These are phyloP conservation scores for Danielozyma ontarioensis DNA, from an alignment of 805 yeast species.

Conservation along the genomic window DNA sequence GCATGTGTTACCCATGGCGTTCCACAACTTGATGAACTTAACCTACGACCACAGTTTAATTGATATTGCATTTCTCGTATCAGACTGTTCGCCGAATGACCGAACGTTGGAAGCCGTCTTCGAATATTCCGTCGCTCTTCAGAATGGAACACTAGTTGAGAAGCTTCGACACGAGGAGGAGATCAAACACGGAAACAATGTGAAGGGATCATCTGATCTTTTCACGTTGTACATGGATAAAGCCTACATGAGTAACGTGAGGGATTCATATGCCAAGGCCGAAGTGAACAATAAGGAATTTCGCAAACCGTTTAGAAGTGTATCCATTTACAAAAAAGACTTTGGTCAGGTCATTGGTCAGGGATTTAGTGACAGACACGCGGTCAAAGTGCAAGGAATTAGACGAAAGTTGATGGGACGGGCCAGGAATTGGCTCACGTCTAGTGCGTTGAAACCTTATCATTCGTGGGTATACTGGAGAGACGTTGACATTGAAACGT, in stretches of 20 bases:
- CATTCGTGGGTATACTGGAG: conserved; percentile 93
- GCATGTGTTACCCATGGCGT: conserved; percentile 72
- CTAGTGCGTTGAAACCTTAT: conserved; percentile 70
- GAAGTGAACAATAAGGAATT: conserved; percentile 52
- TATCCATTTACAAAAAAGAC: conserved; percentile 76
- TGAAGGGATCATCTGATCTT: conserved; percentile 55
- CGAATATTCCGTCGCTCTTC: conserved; percentile 62
- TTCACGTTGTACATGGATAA: conserved; percentile 67
- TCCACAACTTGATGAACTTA: conserved; percentile 78
- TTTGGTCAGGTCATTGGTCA: conserved; percentile 84
- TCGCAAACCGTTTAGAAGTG: conserved; percentile 66
- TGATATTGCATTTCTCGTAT: conserved; percentile 75
- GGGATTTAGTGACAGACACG: conserved; percentile 79
- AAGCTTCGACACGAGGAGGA: conserved; percentile 41
- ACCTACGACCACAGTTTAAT: conserved; percentile 78
- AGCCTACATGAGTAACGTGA: conserved; percentile 51
- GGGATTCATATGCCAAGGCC: conserved; percentile 59
- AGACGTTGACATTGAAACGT: conserved; percentile 80
- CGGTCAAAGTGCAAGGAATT: conserved; percentile 79
- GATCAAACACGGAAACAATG: conserved; percentile 24
- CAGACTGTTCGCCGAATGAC: conserved; percentile 72
- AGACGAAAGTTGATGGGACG: conserved; percentile 82
- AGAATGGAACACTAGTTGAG: conserved; percentile 58
- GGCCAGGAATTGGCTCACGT: conserved; percentile 79
- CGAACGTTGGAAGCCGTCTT: conserved; percentile 60